A percentile compares a stretch with the other conserved stretches of the same genome.
phyloP scores from a whole-genome alignment of 139 green algal species.

The Chara braunii region DNA sequence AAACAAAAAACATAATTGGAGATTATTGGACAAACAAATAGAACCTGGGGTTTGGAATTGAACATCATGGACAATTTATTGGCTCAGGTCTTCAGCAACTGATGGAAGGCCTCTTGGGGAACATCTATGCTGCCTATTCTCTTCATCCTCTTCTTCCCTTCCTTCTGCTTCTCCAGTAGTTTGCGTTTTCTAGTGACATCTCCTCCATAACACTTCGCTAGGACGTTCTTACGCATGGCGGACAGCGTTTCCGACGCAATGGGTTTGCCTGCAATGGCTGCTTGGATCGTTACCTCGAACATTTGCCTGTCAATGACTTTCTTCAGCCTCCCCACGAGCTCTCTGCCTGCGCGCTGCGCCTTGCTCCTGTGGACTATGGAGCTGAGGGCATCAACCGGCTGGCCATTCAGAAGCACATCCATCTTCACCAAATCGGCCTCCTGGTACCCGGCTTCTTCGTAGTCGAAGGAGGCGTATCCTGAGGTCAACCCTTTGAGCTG shows the following conservation, averaged over 20 bases:
- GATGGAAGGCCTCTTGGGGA: conserved; percentile 53
- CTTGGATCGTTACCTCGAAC: conserved; percentile 47
- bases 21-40: too few species aligned
- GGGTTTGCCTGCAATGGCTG: conserved; percentile 38
- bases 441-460: conserved; percentile 66
- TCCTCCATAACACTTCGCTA: conserved; percentile 68
- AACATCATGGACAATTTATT: too few species aligned
- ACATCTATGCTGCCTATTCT: conserved; percentile 57
- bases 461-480: conserved; percentile 85
- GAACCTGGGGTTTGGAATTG: too few species aligned
- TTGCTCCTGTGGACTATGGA: conserved; percentile 60
- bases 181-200: conserved; percentile 77
- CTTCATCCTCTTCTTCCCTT: conserved; percentile 73
- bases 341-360: conserved; percentile 20
- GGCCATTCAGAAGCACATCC: conserved; percentile 81
- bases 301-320: conserved; percentile 41
- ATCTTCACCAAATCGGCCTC: conserved; percentile 70
- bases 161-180: conserved; percentile 78
- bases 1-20: too few species aligned
- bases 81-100: conserved; percentile 50
- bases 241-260: conserved; percentile 43
- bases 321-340: conserved; percentile 34
- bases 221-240: conserved; percentile 46
- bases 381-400: conserved; percentile 72
- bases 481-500: conserved; percentile 70